phyloP scores from a whole-genome alignment of 2,329 filamentous ascomycete genomes.

The Verticillium tricorpus region DNA sequence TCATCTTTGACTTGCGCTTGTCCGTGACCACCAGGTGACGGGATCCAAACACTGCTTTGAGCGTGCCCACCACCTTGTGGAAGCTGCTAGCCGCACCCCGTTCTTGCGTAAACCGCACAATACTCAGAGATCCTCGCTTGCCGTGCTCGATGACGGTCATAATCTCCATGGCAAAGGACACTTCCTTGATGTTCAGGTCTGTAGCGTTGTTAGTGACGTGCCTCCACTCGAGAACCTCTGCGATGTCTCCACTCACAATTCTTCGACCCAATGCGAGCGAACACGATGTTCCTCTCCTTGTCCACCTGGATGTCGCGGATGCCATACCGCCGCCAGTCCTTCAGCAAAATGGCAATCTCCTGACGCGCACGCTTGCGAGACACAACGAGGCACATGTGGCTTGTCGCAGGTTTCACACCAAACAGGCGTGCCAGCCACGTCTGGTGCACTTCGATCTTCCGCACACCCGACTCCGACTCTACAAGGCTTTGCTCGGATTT shows the following conservation, averaged over 20 bases:
- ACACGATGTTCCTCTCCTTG: conserved; percentile 73
- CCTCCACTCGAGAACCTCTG: not conserved
- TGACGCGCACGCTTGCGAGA: conserved; percentile 66
- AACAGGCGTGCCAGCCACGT: conserved; percentile 90
- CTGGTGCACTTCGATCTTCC: conserved; percentile 63
- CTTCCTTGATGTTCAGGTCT: conserved; percentile 80
- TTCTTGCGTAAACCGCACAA: conserved; percentile 84
- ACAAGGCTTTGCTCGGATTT: conserved; percentile 21
- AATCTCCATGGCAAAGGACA: conserved; percentile 82
- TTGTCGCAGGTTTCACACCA: conserved; percentile 77
- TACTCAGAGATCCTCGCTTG: conserved; percentile 68
- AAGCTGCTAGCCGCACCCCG: conserved; percentile 90
- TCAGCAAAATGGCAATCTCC: conserved; percentile 70
- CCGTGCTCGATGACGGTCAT: conserved; percentile 88
- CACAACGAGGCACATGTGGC: conserved; percentile 70
- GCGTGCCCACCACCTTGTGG: conserved; percentile 72
- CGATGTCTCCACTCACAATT: conserved; percentile 61
- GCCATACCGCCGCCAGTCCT: conserved; percentile 79
- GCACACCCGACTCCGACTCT: conserved; percentile 32
- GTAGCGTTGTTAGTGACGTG: conserved; percentile 13
- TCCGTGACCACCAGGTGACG: conserved; percentile 67
- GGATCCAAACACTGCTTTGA: conserved; percentile 63
- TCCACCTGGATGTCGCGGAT: conserved; percentile 75
- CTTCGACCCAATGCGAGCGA: conserved; percentile 67
- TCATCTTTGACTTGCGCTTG: conserved; percentile 62